phyloP scores from a whole-genome alignment of 805 yeast species.

The Sugiyamaella lignohabitans region DNA sequence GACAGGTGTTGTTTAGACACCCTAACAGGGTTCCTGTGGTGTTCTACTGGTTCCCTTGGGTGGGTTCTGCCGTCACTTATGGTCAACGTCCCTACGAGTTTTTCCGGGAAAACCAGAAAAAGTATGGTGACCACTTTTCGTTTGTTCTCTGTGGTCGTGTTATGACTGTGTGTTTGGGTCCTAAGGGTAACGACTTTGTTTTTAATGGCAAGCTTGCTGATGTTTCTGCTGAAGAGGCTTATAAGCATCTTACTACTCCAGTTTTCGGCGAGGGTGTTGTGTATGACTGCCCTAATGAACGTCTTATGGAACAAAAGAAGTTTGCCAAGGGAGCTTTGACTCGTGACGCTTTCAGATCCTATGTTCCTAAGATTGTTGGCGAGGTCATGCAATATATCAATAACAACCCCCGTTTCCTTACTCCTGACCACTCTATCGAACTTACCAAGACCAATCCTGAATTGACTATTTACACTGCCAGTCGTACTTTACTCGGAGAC shows the following conservation, averaged over 20 bases:
- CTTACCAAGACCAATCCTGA: conserved; percentile 88
- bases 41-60: conserved; percentile 90
- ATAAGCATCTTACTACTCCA: conserved; percentile 96
- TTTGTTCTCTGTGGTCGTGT: conserved; percentile 82
- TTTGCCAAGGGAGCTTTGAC: conserved; percentile 88
- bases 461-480: conserved; percentile 93
- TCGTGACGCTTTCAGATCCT: conserved; percentile 69
- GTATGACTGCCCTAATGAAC: conserved; percentile 90
- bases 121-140: conserved; percentile 90
- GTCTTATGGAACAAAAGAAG: conserved; percentile 97
- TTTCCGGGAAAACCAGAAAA: conserved; percentile 67
- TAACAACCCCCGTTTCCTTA: conserved; percentile 42
- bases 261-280: conserved; percentile 97
- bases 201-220: conserved; percentile 83
- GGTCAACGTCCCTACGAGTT: conserved; percentile 94
- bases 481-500: conserved; percentile 83
- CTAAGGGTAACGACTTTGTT: conserved; percentile 95
- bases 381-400: conserved; percentile 67
- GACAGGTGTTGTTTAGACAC: conserved; percentile 31
- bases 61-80: conserved; percentile 82
- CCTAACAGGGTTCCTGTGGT: conserved; percentile 83
- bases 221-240: conserved; percentile 95
- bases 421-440: conserved; percentile 30
- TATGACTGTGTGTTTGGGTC: conserved; percentile 95
- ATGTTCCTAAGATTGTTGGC: conserved; percentile 81